These are phyloP conservation scores for Poterioochromonas sp. DNA, from an alignment of 352 stramenopile genomes.

Conservation along the genomic window DNA sequence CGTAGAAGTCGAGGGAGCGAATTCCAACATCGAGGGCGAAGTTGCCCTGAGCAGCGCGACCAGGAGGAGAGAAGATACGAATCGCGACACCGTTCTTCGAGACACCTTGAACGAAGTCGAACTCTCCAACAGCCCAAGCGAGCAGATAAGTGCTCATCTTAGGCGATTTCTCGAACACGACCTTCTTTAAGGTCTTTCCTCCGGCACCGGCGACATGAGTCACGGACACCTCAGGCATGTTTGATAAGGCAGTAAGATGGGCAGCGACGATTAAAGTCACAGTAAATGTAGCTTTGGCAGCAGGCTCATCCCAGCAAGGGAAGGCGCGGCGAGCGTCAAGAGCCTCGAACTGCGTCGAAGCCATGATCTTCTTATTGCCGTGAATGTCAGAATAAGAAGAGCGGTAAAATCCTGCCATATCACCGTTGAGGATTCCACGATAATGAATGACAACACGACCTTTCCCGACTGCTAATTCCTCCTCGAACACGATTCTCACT, in stretches of 20 bases:
- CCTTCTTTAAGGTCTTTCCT: constrained; percentile 40
- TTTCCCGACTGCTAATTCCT: constrained; percentile 34
- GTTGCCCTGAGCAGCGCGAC: constrained; percentile 68
- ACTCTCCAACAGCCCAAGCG: constrained; percentile 66
- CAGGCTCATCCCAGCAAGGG: constrained; percentile 93
- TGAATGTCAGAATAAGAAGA: constrained; percentile 79
- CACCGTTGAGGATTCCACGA: constrained; percentile 65
- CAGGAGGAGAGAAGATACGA: constrained; percentile 84
- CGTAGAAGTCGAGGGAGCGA: constrained; percentile 55
- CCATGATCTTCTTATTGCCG: constrained; percentile 78
- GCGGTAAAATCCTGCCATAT: constrained; percentile 90
- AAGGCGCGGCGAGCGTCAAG: constrained; percentile 75
- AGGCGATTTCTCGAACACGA: constrained; percentile 55
- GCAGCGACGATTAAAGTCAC: constrained; percentile 73
- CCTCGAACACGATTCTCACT: constrained; percentile 37
- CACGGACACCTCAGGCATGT: constrained; percentile 85
- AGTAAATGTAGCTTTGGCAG: constrained; percentile 85
- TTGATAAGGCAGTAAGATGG: constrained; percentile 80
- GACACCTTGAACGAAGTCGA: constrained; percentile 80
- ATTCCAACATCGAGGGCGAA: constrained; percentile 76
- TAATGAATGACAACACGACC: constrained; percentile 55
- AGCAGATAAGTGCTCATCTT: constrained; percentile 96
- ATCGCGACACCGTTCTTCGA: constrained; percentile 78
- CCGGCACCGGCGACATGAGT: constrained; percentile 36
- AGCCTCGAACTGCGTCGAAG: constrained; percentile 82